These are phyloP conservation scores for Fraxinus sp. DNA, from an alignment of 305 asterid genomes.

Conservation along the genomic window DNA sequence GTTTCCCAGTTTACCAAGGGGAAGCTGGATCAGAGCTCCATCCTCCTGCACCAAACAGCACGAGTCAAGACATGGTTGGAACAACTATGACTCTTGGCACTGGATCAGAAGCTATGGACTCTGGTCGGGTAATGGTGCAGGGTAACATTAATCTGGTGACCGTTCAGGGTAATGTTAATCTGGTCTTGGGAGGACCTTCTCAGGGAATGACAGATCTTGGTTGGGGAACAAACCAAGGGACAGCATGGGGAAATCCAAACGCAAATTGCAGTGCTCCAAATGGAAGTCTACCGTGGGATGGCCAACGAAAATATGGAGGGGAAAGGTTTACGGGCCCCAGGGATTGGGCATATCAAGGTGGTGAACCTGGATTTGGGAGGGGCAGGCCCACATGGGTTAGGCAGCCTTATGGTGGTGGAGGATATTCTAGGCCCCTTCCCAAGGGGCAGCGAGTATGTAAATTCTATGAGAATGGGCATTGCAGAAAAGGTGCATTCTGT, in stretches of 20 bases:
- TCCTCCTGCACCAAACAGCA: conserved; percentile 35
- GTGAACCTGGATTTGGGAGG: conserved; percentile 49
- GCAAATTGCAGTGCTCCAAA: conserved; percentile 43
- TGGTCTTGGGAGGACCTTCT: conserved; percentile 55
- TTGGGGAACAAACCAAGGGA: conserved; percentile 42
- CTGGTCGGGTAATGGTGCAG: conserved; percentile 50
- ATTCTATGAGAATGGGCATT: conserved; percentile 78
- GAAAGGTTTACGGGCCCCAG: conserved; percentile 66
- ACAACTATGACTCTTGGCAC: conserved; percentile 23
- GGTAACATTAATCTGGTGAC: conserved; percentile 61
- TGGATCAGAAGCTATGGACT: conserved; percentile 45
- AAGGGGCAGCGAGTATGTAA: conserved; percentile 82
- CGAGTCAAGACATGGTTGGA: conserved; percentile 38
- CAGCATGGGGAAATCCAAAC: conserved; percentile 52
- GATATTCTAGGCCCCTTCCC: conserved; percentile 59
- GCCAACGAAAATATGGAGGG: conserved; percentile 60
- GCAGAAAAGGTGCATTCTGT: conserved; percentile 87
- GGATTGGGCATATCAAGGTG: conserved; percentile 62
- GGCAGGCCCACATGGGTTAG: conserved; percentile 66
- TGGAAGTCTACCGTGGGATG: conserved; percentile 59
- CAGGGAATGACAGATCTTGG: conserved; percentile 52
- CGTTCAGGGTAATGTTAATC: conserved; percentile 60
- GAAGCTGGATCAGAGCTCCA: conserved; percentile 52
- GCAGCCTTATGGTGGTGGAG: conserved; percentile 54
- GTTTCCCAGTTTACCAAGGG: conserved; percentile 38